Evolutionary conservation across 139 green algal genomes (phyloP).

Genomic region (Nannochloris sp.): DNA sequence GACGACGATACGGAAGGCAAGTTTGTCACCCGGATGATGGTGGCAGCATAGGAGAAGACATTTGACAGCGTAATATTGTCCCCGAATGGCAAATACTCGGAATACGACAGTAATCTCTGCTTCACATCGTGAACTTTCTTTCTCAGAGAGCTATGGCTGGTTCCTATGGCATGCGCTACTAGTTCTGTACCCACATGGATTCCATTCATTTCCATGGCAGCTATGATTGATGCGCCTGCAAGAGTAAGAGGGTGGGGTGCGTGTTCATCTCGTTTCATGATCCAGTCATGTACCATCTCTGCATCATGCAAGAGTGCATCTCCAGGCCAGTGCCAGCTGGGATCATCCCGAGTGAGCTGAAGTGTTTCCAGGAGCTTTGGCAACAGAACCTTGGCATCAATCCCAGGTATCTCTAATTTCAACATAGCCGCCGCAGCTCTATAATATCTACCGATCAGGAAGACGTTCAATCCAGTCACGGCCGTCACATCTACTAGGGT

Average conservation of each 20-base stretch:
- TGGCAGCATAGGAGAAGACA: neutral
- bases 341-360: too few species aligned
- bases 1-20: neutral
- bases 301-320: constrained; percentile 3
- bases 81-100: neutral
- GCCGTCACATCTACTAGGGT: constrained; percentile 5
- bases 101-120: neutral
- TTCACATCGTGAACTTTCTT: neutral
- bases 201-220: constrained; percentile 11
- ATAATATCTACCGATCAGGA: constrained; percentile 6
- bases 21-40: constrained; percentile 1
- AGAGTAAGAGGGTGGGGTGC: neutral
- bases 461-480: neutral
- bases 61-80: constrained; percentile 2
- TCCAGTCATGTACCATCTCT: neutral
- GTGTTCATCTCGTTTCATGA: neutral
- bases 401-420: neutral
- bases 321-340: too few species aligned
- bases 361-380: neutral
- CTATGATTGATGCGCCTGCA: constrained; percentile 6
- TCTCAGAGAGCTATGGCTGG: neutral
- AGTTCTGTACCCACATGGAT: neutral
- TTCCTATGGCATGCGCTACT: neutral
- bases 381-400: neutral
- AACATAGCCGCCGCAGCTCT: neutral